Evolutionary conservation across 2,329 filamentous ascomycete genomes (phyloP), one percentile per base, ranked within the genome.

Genomic region (Phialophora expanda): DNA sequence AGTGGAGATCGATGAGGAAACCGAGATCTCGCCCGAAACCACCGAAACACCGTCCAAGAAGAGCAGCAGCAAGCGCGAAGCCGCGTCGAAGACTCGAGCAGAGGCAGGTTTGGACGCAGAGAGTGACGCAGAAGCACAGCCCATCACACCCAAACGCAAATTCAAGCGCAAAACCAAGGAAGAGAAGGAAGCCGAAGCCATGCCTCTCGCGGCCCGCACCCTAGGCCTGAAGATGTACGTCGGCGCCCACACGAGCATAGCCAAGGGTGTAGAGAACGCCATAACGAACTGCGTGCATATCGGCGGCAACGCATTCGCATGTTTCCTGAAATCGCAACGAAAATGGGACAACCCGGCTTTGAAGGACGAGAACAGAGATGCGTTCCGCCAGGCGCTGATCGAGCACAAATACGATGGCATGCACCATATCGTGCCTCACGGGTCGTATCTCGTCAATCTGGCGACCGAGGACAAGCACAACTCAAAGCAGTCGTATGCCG

Each of bases 381-480:
- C 87, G 46, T 99, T 98, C 79, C 85, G 85, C 63, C 83, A 84
- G 51, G 81, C 87, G 34, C 91, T 92, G 75, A 82, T 86, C 58
- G 80, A 88, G 57, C 87, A 94, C 76, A 80, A 81, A 57, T 97
- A 94, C 77, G 87, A 91, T 73, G 85, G 88, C 6, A 83, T 83
- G 64, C 86, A 87, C 75, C 83, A 92, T 78, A 86, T 93, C 74
- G 87, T 99, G 1, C 95, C 95, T 0, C 95, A 99, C 76, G 95
- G 95, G 38, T 96, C 92, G 1, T 99, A 99, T 77, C 89, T 99
- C 7, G 93, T 99, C 74, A 99, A 99, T 75, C 87, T 99, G 5
- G 95, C 95, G 0, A 92, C 97, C 74, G 84, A 88, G 4, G 93
- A 98, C 74, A 77, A 86, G 28, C 85, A 84, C 46, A 96, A 96